Evolutionary conservation across 805 yeast genomes (phyloP), one percentile per base, ranked within the genome.

Genomic region (Myxozyma udenii): DNA sequence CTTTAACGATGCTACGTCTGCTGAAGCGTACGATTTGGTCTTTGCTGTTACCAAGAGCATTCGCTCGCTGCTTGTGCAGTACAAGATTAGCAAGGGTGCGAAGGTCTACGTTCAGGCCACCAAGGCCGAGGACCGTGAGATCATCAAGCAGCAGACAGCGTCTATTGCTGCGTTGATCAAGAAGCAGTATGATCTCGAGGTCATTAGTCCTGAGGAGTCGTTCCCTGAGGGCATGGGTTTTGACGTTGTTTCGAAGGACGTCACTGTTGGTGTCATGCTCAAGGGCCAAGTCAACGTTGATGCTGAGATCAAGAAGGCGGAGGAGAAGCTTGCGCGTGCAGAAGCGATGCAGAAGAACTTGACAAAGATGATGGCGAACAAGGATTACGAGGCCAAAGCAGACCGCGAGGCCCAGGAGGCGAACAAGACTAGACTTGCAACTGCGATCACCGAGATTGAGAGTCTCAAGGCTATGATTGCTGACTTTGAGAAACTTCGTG

Each of bases 281-380:
- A 90, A 88, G 77, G 98, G 98, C 48, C 90, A 85, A 67, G 83
- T 93, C 61, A 97, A 91, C 69, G 79, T 90, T 62, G 97, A 89
- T 64, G 85, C 85, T 50, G 98, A 93, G 74, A 86, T 93, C 64
- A 66, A 75, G 62, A 93, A 91, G 78, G 93, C 89, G 35, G 70
- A 75, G 64, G 81, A 80, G 78, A 91, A 86, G 74, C 76, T 90
- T 64, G 77, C 70, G 54, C 85, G 84, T 69, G 79, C 84, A 40
- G 69, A 73, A 61, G 83, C 79, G 62, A 72, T 79, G 57, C 78
- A 79, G 65, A 77, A 75, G 57, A 77, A 79, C 64, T 76, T 87
- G 55, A 80, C 82, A 60, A 91, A 88, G 72, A 78, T 83, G 44
- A 80, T 87, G 61, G 67, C 68, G 53, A 79, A 82, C 55, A 75